A percentile compares a stretch with the other conserved stretches of the same genome.
Evolutionary conservation across 352 stramenopile species (phyloP).

Genomic region (Phytopythium chamaehyphon): DNA sequence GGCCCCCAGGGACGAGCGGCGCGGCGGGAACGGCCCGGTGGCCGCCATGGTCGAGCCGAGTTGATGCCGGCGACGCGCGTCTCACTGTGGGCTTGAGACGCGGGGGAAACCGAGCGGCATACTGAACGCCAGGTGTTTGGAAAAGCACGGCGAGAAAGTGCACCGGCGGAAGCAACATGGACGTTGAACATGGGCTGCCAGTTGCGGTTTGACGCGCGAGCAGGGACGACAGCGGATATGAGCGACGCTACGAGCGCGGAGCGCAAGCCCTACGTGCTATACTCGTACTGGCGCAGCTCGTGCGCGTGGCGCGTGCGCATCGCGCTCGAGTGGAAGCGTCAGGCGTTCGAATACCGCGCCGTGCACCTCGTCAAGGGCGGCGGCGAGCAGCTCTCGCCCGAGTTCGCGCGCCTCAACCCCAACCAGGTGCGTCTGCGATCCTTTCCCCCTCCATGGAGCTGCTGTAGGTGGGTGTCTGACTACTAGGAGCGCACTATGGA

Average conservation of each 20-base stretch:
- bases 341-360: conserved; percentile 74
- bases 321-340: conserved; percentile 78
- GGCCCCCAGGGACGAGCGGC: not conserved
- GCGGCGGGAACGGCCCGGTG: not conserved
- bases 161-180: not conserved
- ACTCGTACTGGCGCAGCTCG: conserved; percentile 88
- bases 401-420: conserved; percentile 55
- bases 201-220: conserved; percentile 1
- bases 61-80: no score
- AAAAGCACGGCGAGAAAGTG: not conserved
- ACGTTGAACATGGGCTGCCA: conserved; percentile 8
- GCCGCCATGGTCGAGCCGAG: not conserved
- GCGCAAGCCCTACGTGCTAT: conserved; percentile 49
- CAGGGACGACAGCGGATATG: not conserved
- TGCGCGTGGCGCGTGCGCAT: conserved; percentile 90
- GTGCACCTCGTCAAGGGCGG: conserved; percentile 65
- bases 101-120: not conserved
- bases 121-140: no score
- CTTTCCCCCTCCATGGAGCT: not conserved
- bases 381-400: conserved; percentile 55
- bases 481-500: not conserved
- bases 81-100: not conserved
- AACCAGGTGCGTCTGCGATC: conserved; percentile 36
- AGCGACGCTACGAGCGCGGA: conserved; percentile 1
- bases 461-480: not conserved